Percentiles rank a stretch among this genome's conserved stretches.
phyloP scores from a whole-genome alignment of 306 rosid species.

The Lathyrus aphaca region DNA sequence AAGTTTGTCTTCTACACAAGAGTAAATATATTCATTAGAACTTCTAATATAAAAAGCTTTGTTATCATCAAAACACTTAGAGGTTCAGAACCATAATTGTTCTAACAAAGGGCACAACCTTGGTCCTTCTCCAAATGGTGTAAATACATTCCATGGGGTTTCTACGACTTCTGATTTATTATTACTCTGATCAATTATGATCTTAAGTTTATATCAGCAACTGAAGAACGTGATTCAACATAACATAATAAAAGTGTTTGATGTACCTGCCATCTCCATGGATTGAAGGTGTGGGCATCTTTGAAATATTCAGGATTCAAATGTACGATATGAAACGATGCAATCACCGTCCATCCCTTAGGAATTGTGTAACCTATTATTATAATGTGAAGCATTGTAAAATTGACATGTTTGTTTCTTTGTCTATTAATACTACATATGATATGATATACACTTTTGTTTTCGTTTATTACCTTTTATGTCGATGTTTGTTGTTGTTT shows the following conservation, averaged over 20 bases:
- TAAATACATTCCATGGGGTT: slow-evolving; percentile 59
- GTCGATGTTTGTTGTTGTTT: slow-evolving; percentile 68
- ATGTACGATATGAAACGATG: slow-evolving; percentile 94
- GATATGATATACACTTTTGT: background rate
- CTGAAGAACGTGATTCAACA: background rate
- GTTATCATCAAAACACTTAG: no score
- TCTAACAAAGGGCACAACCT: slow-evolving; percentile 95
- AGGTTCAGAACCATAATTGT: no score
- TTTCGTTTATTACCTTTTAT: slow-evolving; percentile 62
- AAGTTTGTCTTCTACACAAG: no score
- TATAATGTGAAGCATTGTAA: background rate
- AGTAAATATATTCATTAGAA: no score
- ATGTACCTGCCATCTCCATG: slow-evolving; percentile 95
- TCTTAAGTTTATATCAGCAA: slow-evolving; percentile 18
- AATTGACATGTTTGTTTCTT: background rate
- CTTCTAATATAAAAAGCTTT: no score
- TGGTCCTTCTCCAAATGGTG: slow-evolving; percentile 97
- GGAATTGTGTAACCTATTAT: slow-evolving; percentile 86
- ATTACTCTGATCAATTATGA: slow-evolving; percentile 46
- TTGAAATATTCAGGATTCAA: slow-evolving; percentile 76
- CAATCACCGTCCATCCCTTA: slow-evolving; percentile 91
- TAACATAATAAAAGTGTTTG: background rate
- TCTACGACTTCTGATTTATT: slow-evolving; percentile 49
- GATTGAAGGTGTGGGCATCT: slow-evolving; percentile 89
- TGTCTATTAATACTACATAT: background rate